Evolutionary conservation across 2,329 filamentous ascomycete species (phyloP), one percentile per base, ranked within the genome.

Genomic region (Ceratocystis huliohia): DNA sequence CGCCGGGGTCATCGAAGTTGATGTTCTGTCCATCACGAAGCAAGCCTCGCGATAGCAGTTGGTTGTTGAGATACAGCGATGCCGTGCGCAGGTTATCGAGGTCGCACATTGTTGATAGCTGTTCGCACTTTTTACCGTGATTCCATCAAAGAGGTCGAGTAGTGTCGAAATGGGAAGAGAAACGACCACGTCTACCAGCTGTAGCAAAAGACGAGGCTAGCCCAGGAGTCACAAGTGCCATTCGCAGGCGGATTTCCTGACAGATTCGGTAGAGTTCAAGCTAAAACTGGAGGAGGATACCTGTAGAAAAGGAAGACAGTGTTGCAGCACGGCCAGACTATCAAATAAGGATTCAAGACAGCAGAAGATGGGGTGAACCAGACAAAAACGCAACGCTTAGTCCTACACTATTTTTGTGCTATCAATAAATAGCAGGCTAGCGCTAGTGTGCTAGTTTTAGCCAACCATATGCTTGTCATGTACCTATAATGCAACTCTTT

Each of bases 1-100:
- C 83, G 65, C 84, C 84, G 7, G 89, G 87, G 69, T 84, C 79
- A 68, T 88, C 86, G 74, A 99, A 99, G 75, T 96, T 87, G 75
- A 99, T 89, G 53, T 78, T 79, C 71, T 88, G 84, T 70, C 88
- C 85, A 81, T 87, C 84, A 70, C 83, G 80, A 28, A 88, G 74
- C 8, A 88, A 77, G 2, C 86, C 86, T 68, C 86, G 78, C 3
- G 85, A 86, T 13, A 88, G 78, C 56, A 88, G 79, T 73, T 88
- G 84, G 73, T 88, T 88, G 77, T 88, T 88, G 77, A 88, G 86
- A 74, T 88, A 88, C 74, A 84, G 78, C 74, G 86, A 88, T 15
- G 86, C 86, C 71, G 84, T 86, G 68, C 81, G 81, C 57, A 88
- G 77, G 72, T 86, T 87, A 53, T 85, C 82, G 64, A 78, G 76